Evolutionary conservation across 441 rosid genomes (phyloP).

Genomic region (Syzygium syzygioides): DNA sequence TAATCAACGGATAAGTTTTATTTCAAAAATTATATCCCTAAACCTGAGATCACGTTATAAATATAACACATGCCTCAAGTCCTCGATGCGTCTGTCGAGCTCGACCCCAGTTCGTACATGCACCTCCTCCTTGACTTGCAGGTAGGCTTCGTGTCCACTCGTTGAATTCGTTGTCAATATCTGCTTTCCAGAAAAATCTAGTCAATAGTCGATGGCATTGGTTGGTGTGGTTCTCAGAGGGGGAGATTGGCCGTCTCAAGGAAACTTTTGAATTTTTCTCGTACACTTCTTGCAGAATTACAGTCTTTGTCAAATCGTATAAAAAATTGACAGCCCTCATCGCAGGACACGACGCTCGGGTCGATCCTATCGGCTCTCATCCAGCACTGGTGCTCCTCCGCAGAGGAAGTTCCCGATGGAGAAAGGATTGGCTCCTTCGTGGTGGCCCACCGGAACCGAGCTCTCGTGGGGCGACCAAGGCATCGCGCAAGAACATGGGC

Average conservation of each 20-base stretch:
- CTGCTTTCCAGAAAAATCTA: neutral
- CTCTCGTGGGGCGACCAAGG: conserved; percentile 70
- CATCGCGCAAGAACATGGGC: conserved; percentile 38
- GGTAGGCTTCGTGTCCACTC: neutral
- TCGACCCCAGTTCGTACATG: conserved; percentile 27
- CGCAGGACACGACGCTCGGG: conserved; percentile 48
- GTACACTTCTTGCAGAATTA: neutral
- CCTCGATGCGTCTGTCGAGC: neutral
- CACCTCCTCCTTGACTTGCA: conserved; percentile 46
- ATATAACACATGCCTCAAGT: neutral
- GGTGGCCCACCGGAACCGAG: conserved; percentile 64
- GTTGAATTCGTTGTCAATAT: neutral
- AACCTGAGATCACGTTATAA: too few species aligned
- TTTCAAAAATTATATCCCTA: too few species aligned
- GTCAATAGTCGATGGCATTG: neutral
- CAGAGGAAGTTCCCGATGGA: conserved; percentile 51
- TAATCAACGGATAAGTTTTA: too few species aligned
- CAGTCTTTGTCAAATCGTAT: neutral
- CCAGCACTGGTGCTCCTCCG: conserved; percentile 61
- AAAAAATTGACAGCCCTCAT: neutral
- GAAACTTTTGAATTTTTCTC: neutral
- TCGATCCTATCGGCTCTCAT: conserved; percentile 57
- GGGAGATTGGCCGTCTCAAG: neutral
- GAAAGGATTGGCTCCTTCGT: conserved; percentile 50
- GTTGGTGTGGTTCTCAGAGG: neutral